Evolutionary conservation across 495 filamentous ascomycete species (phyloP).

Genomic region (Hypoxylon lienhwacheense): DNA sequence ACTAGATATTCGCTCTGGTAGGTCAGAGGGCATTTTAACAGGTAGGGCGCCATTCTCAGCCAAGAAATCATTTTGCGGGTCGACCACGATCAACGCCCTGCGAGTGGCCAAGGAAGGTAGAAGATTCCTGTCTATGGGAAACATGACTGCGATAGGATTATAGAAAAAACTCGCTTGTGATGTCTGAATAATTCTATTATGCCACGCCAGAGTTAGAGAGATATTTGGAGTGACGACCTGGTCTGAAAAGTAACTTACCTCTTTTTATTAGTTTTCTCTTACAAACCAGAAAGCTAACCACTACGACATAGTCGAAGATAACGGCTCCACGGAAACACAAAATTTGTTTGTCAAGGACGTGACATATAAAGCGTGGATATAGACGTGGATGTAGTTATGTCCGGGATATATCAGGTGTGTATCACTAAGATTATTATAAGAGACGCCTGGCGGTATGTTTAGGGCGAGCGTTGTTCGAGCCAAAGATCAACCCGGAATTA

Average conservation of each 20-base stretch:
- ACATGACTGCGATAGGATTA: constrained; percentile 41
- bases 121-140: constrained; percentile 50
- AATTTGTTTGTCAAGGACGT: constrained; percentile 14
- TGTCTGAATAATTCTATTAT: constrained; percentile 16
- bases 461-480: constrained; percentile 20
- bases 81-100: constrained; percentile 81
- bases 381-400: constrained; percentile 19
- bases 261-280: not conserved
- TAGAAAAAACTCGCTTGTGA: constrained; percentile 9
- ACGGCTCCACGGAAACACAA: constrained; percentile 5
- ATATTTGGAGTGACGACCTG: not conserved
- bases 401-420: constrained; percentile 25
- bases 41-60: constrained; percentile 68
- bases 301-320: constrained; percentile 27
- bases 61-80: constrained; percentile 92
- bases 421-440: constrained; percentile 22
- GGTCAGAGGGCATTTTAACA: constrained; percentile 63
- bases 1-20: constrained; percentile 65
- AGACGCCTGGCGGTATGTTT: constrained; percentile 26
- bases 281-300: not conserved
- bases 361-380: too few relatives aligned
- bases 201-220: constrained; percentile 6
- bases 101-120: constrained; percentile 63
- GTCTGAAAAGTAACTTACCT: constrained; percentile 9
- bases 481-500: constrained; percentile 27